A percentile compares a stretch with the other conserved stretches of the same genome.
Conservation (phyloP, 2,329 filamentous ascomycete genomes). For the Fusarium sp. region DNA sequence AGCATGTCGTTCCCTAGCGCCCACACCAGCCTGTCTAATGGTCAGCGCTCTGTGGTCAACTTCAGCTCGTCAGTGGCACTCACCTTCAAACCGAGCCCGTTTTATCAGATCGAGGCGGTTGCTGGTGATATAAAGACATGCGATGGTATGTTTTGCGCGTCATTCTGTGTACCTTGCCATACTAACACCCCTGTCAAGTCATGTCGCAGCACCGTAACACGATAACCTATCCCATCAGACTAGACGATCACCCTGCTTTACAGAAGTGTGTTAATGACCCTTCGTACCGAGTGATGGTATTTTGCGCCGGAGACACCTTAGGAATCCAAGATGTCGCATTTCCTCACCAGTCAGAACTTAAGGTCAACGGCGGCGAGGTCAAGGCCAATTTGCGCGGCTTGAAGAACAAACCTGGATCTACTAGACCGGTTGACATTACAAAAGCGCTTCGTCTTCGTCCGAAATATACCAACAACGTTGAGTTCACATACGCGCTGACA, state of each 20-base stretch:
- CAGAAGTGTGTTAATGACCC: constrained; percentile 67
- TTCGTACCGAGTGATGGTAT: constrained; percentile 80
- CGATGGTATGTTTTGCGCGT: constrained; percentile 67
- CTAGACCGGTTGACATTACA: constrained; percentile 92
- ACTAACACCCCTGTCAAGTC: constrained; percentile 48
- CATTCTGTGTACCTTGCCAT: background rate
- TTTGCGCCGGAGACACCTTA: constrained; percentile 75
- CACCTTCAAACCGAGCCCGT: constrained; percentile 78
- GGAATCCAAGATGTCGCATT: constrained; percentile 83
- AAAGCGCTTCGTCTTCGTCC: constrained; percentile 74
- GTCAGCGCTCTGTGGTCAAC: constrained; percentile 27
- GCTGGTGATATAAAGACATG: constrained; percentile 74
- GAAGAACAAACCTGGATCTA: constrained; percentile 96
- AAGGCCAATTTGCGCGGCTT: constrained; percentile 93
- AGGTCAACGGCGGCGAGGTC: constrained; percentile 86
- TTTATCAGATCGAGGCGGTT: constrained; percentile 76
- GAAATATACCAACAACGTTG: constrained; percentile 78
- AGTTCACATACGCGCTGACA: constrained; percentile 92
- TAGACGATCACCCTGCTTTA: constrained; percentile 62
- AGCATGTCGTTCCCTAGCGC: constrained; percentile 35
- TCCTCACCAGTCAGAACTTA: constrained; percentile 91
- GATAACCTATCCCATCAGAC: constrained; percentile 55
- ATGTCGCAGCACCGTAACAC: constrained; percentile 65
- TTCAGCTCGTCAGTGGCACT: constrained; percentile 30
- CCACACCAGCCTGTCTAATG: constrained; percentile 29